Evolutionary conservation across 2,329 filamentous ascomycete species (phyloP), one percentile per base, ranked within the genome.

Genomic region (Cladosporium oxysporum): DNA sequence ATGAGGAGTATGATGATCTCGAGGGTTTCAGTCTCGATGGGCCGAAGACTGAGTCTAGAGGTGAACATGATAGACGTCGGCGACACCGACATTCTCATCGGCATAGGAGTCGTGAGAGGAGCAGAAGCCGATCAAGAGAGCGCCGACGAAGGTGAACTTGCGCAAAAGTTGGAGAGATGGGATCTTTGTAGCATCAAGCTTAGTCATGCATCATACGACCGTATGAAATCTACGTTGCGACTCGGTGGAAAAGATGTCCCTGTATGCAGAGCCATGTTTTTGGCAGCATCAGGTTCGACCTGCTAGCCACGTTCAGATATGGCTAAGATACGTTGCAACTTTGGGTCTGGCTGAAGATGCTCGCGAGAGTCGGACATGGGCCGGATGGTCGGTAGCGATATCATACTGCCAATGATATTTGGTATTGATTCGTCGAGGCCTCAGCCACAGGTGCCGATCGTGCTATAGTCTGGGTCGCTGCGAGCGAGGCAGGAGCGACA

Each of bases 1-100:
- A 68, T 14, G 69, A 68, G 21, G 70, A 70, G 35, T 65, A 65
- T 29, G 73, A 72, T 50, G 70, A 69, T 58, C 69, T 76, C 5
- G 74, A 77, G 52, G 71, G 69, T 10, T 77, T 78, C 69, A 71
- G 67, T 62, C 69, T 78, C 1, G 74, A 76, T 61, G 68, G 67
- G 8, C 66, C 72, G 10, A 50, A 57, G n/a, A 60, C 66, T 21
- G 62, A 64, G 68, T 21, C 58, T 59, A 55, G 62, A 58, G 41
- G 23, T 37, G 66, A 65, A 12, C 66, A 66, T 62, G 66, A 68
- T 41, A 69, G 66, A 64, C 69, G 68, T 18, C 21, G 64, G 49
- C 69, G 65, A 37, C 65, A 66, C 21, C 68, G 57, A 6, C 66
- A 69, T 44, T 68, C 68, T 49, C 70, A 69, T 53, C 67, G 69